These are phyloP conservation scores for Diaporthe australafricana DNA, from an alignment of 2,329 filamentous ascomycete species.

Conservation along the genomic window DNA sequence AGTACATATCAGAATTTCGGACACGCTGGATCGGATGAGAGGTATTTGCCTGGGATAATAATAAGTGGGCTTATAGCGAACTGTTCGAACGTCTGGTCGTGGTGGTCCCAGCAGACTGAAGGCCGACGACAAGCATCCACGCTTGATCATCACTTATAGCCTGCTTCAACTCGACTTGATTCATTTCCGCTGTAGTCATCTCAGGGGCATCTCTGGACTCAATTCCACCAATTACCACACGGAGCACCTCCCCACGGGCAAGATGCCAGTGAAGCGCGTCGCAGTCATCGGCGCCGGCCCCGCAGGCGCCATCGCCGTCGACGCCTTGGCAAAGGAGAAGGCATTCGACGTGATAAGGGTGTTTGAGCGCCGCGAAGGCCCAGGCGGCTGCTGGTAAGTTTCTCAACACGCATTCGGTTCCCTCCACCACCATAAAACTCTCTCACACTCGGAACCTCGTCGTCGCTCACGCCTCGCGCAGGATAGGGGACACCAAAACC, in stretches of 20 bases:
- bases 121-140: neutral
- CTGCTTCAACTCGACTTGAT: neutral
- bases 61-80: neutral
- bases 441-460: too few relatives aligned
- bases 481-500: constrained; percentile 54
- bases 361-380: constrained; percentile 66
- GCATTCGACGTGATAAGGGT: constrained; percentile 66
- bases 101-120: neutral
- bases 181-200: neutral
- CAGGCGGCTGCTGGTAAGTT: constrained; percentile 67
- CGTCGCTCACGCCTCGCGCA: constrained; percentile 39
- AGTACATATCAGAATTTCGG: neutral
- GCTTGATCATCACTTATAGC: neutral
- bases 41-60: neutral
- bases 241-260: neutral
- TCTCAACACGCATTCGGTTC: too few relatives aligned
- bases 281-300: constrained; percentile 70
- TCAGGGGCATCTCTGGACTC: neutral
- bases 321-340: constrained; percentile 67
- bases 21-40: neutral
- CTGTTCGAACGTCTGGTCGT: neutral
- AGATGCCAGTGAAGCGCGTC: constrained; percentile 47
- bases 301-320: constrained; percentile 66
- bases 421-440: too few relatives aligned
- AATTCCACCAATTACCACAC: too few relatives aligned